phyloP scores from a whole-genome alignment of 495 filamentous ascomycete genomes.

The Glonium stellatum region DNA sequence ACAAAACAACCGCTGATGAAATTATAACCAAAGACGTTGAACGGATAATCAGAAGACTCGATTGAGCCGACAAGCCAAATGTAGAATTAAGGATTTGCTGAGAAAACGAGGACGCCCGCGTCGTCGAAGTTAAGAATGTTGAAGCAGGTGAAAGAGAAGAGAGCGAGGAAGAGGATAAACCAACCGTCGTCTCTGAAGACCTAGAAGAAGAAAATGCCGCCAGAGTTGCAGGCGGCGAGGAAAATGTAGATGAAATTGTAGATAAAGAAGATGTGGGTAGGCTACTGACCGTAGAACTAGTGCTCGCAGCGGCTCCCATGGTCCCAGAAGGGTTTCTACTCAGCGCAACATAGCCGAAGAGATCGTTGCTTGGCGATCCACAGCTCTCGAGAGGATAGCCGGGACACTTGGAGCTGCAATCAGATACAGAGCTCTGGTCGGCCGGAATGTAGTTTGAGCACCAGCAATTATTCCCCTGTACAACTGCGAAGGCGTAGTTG shows the following conservation, averaged over 20 bases:
- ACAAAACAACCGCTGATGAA: constrained; percentile 1
- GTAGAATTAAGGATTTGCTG: background rate
- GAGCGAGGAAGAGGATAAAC: background rate
- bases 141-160: constrained; percentile 1
- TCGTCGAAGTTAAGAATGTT: constrained; percentile 3
- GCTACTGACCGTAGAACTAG: constrained; percentile 15
- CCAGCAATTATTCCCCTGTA: constrained; percentile 63
- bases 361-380: constrained; percentile 45
- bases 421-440: constrained; percentile 35
- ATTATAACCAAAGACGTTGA: constrained; percentile 3
- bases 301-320: constrained; percentile 15
- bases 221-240: background rate
- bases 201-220: background rate
- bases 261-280: background rate
- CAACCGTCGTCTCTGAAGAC: background rate
- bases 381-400: constrained; percentile 61
- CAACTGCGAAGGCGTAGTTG: constrained; percentile 58
- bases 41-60: constrained; percentile 5
- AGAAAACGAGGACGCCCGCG: constrained; percentile 6
- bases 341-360: constrained; percentile 57
- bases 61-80: constrained; percentile 6
- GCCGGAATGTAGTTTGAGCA: constrained; percentile 64
- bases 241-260: background rate
- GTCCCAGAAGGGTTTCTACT: constrained; percentile 45
- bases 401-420: constrained; percentile 56